Evolutionary conservation across 805 yeast genomes (phyloP).

Genomic region (Schwanniomyces yamadae): DNA sequence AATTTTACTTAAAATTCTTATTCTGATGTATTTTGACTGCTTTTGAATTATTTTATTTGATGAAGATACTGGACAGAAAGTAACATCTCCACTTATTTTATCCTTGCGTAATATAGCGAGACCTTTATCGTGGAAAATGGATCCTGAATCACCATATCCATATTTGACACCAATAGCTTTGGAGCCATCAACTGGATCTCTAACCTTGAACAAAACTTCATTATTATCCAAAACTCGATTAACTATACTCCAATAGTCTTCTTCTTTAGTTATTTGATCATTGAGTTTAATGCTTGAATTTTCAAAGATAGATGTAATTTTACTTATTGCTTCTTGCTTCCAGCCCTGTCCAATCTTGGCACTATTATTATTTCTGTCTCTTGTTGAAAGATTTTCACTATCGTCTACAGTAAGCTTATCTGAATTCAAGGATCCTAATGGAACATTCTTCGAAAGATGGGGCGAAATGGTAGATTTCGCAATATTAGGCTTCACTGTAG

Average conservation of each 20-base stretch:
- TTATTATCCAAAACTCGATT: slow-evolving; percentile 44
- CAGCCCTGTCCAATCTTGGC: slow-evolving; percentile 68
- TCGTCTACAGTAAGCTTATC: slow-evolving; percentile 34
- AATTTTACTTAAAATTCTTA: slow-evolving; percentile 55
- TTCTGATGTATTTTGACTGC: slow-evolving; percentile 50
- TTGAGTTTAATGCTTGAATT: slow-evolving; percentile 51
- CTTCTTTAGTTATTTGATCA: slow-evolving; percentile 59
- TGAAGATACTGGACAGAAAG: slow-evolving; percentile 29
- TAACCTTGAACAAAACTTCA: slow-evolving; percentile 68
- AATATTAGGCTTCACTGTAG: slow-evolving; percentile 79
- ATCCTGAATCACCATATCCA: slow-evolving; percentile 91
- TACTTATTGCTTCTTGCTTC: slow-evolving; percentile 71
- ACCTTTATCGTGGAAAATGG: slow-evolving; percentile 71
- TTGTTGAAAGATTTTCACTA: slow-evolving; percentile 17
- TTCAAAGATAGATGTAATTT: slow-evolving; percentile 52
- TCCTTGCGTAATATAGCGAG: slow-evolving; percentile 65
- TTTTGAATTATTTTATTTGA: slow-evolving; percentile 34
- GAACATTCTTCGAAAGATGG: slow-evolving; percentile 68
- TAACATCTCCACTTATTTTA: slow-evolving; percentile 29
- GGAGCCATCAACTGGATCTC: slow-evolving; percentile 46
- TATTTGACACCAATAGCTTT: slow-evolving; percentile 77
- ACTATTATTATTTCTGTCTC: slow-evolving; percentile 23
- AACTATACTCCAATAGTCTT: slow-evolving; percentile 61
- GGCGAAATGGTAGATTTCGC: slow-evolving; percentile 89
- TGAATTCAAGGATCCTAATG: slow-evolving; percentile 69